A percentile compares a stretch with the other conserved stretches of the same genome.
Evolutionary conservation across 345 rosid species (phyloP).

Genomic region (Draba incana): DNA sequence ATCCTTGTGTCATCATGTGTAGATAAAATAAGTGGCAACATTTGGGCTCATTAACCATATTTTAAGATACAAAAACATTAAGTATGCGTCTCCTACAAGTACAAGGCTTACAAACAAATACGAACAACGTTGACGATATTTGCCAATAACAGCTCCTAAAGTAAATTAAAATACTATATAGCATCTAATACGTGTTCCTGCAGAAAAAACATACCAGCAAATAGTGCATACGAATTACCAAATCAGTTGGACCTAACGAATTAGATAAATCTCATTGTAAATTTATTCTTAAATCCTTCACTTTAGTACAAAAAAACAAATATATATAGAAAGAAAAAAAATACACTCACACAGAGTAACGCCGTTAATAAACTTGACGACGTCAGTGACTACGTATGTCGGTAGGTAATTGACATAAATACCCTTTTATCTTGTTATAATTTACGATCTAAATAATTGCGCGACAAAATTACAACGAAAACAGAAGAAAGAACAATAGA

Average conservation of each 20-base stretch:
- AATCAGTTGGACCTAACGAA: slow-evolving; percentile 39
- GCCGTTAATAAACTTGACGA: slow-evolving; percentile 37
- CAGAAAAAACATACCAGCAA: slow-evolving; percentile 15
- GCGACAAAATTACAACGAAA: slow-evolving; percentile 28
- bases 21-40: too few relatives aligned
- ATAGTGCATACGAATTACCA: slow-evolving; percentile 32
- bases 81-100: background rate
- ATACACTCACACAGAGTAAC: background rate
- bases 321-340: background rate
- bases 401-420: slow-evolving; percentile 27
- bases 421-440: slow-evolving; percentile 16
- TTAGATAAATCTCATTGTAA: slow-evolving; percentile 19
- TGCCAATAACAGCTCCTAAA: background rate
- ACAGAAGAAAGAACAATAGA: slow-evolving; percentile 3
- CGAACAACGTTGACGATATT: background rate
- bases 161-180: background rate
- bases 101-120: background rate
- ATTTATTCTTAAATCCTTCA: background rate
- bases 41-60: too few relatives aligned
- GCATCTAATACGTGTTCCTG: background rate
- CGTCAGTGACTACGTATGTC: slow-evolving; percentile 33
- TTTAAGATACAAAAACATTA: too few relatives aligned
- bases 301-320: background rate
- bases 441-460: slow-evolving; percentile 3
- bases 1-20: too few relatives aligned